Evolutionary conservation across 768 basidiomycete species (phyloP), one percentile per base, ranked within the genome.

Genomic region (Xerocomus potaroensis): DNA sequence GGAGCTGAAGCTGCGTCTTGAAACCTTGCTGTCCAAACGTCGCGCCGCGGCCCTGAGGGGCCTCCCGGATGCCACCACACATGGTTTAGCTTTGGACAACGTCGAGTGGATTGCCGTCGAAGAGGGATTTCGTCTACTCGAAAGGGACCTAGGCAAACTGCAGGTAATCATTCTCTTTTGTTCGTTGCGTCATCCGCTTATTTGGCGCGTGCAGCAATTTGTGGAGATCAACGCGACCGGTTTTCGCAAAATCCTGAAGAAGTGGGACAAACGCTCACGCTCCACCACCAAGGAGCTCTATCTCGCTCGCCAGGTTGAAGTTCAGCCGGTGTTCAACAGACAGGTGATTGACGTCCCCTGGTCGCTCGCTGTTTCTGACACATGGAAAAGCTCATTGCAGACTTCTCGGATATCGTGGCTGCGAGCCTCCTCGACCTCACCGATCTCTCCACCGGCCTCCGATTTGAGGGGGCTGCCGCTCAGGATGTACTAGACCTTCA

Each of bases 251-350:
- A 97, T 98, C 39, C 69, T 97, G 51, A 98, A 99, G 63, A 99
- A 99, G 65, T 99, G 91, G 78, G 96, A 98, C 69, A 99, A 98
- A 69, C 80, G 91, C 38, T 92, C 92, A 30, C 96, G 84, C 34
- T 92, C 90, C 2, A 83, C 85, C 18, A 98, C 90, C n/a, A 97
- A 93, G 62, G 96, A 99, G 61, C 76, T 98, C 5, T 98, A 98
- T 67, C 80, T 99, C 16, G 81, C 90, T 37, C 82, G 96, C 24
- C 96, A 98, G 64, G 94, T 99, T 2, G 96, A 99, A 55, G 89
- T 98, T n/a, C 96, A 98, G 58, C 96, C 94, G 1, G 92, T 94
- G 34, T 97, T 97, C 70, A 94, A 97, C 62, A 75, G 94, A 69
- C 91, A 94, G 73, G 90, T 87, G 46, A 44, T 77, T 62, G n/a